Conservation (phyloP, 495 filamentous ascomycete genomes). For the Penicillium soppii region DNA sequence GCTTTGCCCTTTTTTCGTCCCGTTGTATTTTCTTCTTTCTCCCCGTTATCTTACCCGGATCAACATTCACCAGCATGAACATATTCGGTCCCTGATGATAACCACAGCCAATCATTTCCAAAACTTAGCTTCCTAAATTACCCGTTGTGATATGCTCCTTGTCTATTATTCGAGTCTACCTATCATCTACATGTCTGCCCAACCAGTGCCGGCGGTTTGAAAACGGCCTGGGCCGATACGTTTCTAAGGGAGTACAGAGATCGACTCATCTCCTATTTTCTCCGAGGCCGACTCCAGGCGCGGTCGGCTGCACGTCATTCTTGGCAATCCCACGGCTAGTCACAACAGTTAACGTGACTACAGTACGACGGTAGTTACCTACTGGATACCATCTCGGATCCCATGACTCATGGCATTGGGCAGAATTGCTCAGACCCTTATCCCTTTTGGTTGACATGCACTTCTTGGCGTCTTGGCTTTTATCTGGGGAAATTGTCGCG, state of each 20-base stretch:
- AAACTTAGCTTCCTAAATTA: slow-evolving; percentile 22
- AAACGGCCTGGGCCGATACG: slow-evolving; percentile 22
- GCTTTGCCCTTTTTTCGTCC: slow-evolving; percentile 9
- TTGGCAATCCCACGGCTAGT: neutral
- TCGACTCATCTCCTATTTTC: slow-evolving; percentile 26
- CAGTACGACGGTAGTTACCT: too few species aligned
- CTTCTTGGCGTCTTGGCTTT: slow-evolving; percentile 24
- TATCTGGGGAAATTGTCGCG: slow-evolving; percentile 31
- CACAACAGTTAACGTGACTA: too few species aligned
- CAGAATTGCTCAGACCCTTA: neutral
- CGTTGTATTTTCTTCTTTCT: slow-evolving; percentile 7
- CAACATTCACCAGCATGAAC: slow-evolving; percentile 18
- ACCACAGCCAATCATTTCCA: slow-evolving; percentile 15
- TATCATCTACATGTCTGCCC: slow-evolving; percentile 16
- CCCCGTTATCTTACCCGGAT: slow-evolving; percentile 16
- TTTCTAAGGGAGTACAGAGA: slow-evolving; percentile 9
- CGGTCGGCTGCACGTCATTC: slow-evolving; percentile 18
- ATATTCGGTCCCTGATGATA: neutral
- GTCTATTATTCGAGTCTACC: slow-evolving; percentile 12
- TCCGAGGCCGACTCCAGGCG: slow-evolving; percentile 14
- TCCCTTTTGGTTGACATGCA: neutral
- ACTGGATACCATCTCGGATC: neutral
- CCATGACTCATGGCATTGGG: slow-evolving; percentile 9
- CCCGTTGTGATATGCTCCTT: slow-evolving; percentile 21
- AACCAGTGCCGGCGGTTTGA: slow-evolving; percentile 14